These are phyloP conservation scores for Candida glaebosa DNA, from an alignment of 805 yeast genomes.

Conservation along the genomic window DNA sequence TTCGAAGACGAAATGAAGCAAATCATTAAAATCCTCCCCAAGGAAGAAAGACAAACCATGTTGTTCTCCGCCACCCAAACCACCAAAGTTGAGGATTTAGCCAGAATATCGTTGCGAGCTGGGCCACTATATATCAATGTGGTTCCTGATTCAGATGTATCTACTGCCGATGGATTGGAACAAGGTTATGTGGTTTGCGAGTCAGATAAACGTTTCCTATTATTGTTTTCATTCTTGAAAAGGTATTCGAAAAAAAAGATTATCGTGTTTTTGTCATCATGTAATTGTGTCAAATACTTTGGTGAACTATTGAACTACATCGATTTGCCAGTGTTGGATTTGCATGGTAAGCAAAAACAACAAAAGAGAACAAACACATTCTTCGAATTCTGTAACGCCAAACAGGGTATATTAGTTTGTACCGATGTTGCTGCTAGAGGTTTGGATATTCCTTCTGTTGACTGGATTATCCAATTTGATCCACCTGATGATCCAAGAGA, in stretches of 20 bases:
- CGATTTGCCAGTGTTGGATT: slow-evolving; percentile 92
- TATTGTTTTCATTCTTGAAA: slow-evolving; percentile 89
- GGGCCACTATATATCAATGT: slow-evolving; percentile 95
- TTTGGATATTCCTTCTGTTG: slow-evolving; percentile 95
- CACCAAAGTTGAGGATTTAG: slow-evolving; percentile 96
- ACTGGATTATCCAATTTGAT: slow-evolving; percentile 98
- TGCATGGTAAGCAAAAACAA: slow-evolving; percentile 98
- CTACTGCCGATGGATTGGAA: slow-evolving; percentile 95
- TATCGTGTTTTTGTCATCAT: slow-evolving; percentile 92
- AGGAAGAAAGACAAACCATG: slow-evolving; percentile 93
- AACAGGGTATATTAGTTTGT: slow-evolving; percentile 87
- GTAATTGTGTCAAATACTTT: slow-evolving; percentile 95
- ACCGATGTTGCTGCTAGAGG: slow-evolving; percentile 99
- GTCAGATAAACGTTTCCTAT: slow-evolving; percentile 86
- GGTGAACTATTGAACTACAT: slow-evolving; percentile 94
- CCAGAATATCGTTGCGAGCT: slow-evolving; percentile 89
- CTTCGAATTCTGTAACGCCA: slow-evolving; percentile 97
- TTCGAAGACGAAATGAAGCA: slow-evolving; percentile 99
- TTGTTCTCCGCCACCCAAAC: slow-evolving; percentile 99
- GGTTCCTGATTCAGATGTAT: slow-evolving; percentile 73
- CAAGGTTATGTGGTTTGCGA: slow-evolving; percentile 99
- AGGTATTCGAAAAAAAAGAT: slow-evolving; percentile 88
- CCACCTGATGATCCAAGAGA: slow-evolving; percentile 99
- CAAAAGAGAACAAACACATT: slow-evolving; percentile 98
- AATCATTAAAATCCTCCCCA: slow-evolving; percentile 89